Conservation (phyloP, 352 stramenopile genomes). For the Pythium chondricola region DNA sequence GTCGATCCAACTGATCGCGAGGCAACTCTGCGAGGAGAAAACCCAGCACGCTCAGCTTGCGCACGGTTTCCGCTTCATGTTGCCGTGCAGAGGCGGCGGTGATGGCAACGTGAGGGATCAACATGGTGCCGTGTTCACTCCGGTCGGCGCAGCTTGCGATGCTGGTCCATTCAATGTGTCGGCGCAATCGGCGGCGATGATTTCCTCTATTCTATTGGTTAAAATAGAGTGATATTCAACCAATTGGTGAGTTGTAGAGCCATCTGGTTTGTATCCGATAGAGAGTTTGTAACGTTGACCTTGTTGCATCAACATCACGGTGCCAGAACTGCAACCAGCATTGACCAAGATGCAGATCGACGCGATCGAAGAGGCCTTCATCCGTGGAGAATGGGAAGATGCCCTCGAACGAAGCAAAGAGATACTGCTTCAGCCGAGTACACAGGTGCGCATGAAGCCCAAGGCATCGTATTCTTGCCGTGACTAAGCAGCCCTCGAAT, state of each 20-base stretch:
- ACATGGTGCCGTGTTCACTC: conserved; percentile 14
- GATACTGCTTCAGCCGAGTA: conserved; percentile 3
- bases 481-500: too few species aligned
- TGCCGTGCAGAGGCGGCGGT: neutral
- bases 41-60: conserved; percentile 41
- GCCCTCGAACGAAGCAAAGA: conserved; percentile 41
- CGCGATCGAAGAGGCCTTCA: conserved; percentile 46
- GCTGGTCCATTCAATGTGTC: conserved; percentile 19
- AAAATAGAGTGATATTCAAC: conserved; percentile 15
- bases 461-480: too few species aligned
- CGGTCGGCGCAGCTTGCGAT: neutral
- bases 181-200: too few species aligned
- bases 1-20: conserved; percentile 19
- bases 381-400: conserved; percentile 49
- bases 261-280: conserved; percentile 8
- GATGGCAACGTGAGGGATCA: conserved; percentile 22
- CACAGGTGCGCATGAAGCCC: neutral
- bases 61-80: conserved; percentile 13
- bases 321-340: neutral
- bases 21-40: conserved; percentile 34
- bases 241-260: conserved; percentile 19
- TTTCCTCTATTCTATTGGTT: conserved; percentile 8
- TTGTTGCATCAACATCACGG: conserved; percentile 1
- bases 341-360: conserved; percentile 21
- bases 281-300: neutral